Conservation (phyloP, 2,329 filamentous ascomycete genomes). For the Fusarium sambucinum region DNA sequence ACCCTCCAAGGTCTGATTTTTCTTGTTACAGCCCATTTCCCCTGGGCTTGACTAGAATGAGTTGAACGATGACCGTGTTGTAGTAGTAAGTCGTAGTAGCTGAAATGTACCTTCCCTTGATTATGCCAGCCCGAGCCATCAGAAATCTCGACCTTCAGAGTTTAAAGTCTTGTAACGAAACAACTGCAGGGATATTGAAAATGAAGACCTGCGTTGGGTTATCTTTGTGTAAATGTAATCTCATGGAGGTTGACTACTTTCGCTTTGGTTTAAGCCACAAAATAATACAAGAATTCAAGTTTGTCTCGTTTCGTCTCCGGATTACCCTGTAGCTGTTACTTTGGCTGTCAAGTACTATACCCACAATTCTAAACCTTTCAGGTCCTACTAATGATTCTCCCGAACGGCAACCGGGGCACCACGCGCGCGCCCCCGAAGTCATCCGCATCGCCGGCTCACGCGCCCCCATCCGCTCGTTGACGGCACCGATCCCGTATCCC, state of each 20-base stretch:
- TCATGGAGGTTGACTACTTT: not conserved
- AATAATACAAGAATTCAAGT: not conserved
- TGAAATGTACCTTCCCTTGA: not conserved
- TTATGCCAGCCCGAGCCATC: not conserved
- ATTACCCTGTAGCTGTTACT: constrained; percentile 22
- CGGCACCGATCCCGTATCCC: constrained; percentile 31
- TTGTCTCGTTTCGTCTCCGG: constrained; percentile 1
- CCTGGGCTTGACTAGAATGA: constrained; percentile 20
- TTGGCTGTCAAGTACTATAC: constrained; percentile 6
- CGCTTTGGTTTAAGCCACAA: too few species aligned
- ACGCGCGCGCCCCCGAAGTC: constrained; percentile 48
- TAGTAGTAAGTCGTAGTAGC: not conserved
- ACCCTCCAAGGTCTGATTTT: constrained; percentile 6
- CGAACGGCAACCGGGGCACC: constrained; percentile 42
- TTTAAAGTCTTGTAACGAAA: not conserved
- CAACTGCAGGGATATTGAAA: too few species aligned
- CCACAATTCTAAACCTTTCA: constrained; percentile 37
- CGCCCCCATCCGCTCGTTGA: constrained; percentile 42
- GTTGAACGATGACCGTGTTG: not conserved
- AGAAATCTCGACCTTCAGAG: not conserved
- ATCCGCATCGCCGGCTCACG: constrained; percentile 50
- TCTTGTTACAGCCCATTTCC: constrained; percentile 6
- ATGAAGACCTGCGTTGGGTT: too few species aligned
- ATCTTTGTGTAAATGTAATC: not conserved
- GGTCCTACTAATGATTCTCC: constrained; percentile 23